Evolutionary conservation across 352 stramenopile species (phyloP).

Genomic region (Labyrinthula sp.): DNA sequence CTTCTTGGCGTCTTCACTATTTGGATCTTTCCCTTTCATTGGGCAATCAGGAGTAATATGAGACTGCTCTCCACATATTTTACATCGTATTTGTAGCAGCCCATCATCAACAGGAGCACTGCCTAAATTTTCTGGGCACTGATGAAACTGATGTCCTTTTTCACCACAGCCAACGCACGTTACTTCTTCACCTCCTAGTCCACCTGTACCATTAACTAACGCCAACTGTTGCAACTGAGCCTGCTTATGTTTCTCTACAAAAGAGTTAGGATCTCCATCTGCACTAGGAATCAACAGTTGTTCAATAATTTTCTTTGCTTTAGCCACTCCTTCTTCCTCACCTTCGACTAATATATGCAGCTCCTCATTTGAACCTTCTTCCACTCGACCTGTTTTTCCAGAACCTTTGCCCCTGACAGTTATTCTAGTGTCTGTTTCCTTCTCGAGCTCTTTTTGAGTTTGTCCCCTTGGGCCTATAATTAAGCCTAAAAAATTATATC

Average conservation of each 20-base stretch:
- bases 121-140: constrained; percentile 63
- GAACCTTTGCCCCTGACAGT: constrained; percentile 76
- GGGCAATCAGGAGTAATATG: constrained; percentile 91
- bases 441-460: constrained; percentile 96
- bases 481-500: constrained; percentile 98
- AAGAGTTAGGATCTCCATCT: too few species aligned
- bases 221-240: constrained; percentile 90
- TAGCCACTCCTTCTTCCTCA: constrained; percentile 55
- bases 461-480: constrained; percentile 95
- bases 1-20: constrained; percentile 8
- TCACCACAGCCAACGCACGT: constrained; percentile 92
- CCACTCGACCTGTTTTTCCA: constrained; percentile 56
- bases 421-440: constrained; percentile 94
- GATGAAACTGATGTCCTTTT: constrained; percentile 86
- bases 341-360: constrained; percentile 77
- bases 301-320: constrained; percentile 59
- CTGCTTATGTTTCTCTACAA: constrained; percentile 91
- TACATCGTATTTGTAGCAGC: too few species aligned
- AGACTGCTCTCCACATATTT: constrained; percentile 88
- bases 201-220: constrained; percentile 85
- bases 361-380: constrained; percentile 63
- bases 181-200: constrained; percentile 84
- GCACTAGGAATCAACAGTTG: constrained; percentile 61
- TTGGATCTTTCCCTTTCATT: neutral
- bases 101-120: constrained; percentile 23